phyloP scores from a whole-genome alignment of 2,329 filamentous ascomycete genomes.

The Coniosporium tulheliwenetii region DNA sequence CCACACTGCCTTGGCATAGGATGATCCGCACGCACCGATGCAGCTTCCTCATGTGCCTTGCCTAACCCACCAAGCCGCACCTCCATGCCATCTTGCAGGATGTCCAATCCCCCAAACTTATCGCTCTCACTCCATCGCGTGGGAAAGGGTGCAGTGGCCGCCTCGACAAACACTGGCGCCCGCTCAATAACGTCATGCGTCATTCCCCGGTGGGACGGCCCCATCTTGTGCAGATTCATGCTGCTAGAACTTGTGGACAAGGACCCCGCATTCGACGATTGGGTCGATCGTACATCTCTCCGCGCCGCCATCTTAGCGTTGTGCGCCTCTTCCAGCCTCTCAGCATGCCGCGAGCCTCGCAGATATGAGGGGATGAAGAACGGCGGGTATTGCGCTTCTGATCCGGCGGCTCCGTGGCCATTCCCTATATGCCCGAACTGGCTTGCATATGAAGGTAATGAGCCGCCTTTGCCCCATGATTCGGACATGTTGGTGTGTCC shows the following conservation, averaged over 20 bases:
- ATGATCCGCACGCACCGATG: slow-evolving; percentile 66
- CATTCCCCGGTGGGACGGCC: slow-evolving; percentile 58
- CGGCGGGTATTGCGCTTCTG: slow-evolving; percentile 17
- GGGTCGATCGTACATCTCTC: slow-evolving; percentile 23
- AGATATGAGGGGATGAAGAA: slow-evolving; percentile 84
- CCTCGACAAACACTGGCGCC: slow-evolving; percentile 38
- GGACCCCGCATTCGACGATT: slow-evolving; percentile 29
- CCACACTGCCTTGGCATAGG: slow-evolving; percentile 81
- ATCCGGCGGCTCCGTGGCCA: slow-evolving; percentile 10
- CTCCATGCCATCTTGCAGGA: slow-evolving; percentile 58
- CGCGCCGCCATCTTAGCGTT: slow-evolving; percentile 39
- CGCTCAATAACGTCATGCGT: slow-evolving; percentile 76
- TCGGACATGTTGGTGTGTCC: slow-evolving; percentile 9
- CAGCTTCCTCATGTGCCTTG: slow-evolving; percentile 58
- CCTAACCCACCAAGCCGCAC: slow-evolving; percentile 44
- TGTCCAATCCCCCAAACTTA: slow-evolving; percentile 56
- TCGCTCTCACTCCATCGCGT: slow-evolving; percentile 70
- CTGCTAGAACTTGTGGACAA: slow-evolving; percentile 41
- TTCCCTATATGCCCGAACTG: slow-evolving; percentile 23
- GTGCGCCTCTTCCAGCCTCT: slow-evolving; percentile 57
- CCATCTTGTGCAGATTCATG: slow-evolving; percentile 43
- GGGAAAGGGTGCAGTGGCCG: slow-evolving; percentile 55
- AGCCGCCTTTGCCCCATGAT: slow-evolving; percentile 26
- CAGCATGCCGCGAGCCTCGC: slow-evolving; percentile 59
- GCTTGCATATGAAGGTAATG: slow-evolving; percentile 30